Conservation (phyloP, 805 yeast species). For the Kregervanrija fluxuum region DNA sequence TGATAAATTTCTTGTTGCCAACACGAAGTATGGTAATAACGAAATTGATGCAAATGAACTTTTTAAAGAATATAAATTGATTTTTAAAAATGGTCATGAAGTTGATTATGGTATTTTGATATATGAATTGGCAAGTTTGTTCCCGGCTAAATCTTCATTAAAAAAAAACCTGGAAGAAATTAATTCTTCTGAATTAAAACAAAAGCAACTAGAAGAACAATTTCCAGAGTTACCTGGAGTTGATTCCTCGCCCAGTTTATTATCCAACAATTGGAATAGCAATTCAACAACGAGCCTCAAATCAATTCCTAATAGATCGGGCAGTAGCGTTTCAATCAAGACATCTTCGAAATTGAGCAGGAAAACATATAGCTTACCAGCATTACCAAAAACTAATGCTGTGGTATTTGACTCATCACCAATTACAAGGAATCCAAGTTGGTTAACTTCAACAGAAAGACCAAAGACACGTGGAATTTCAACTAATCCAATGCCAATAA, state of each 20-base stretch:
- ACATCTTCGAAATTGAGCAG: neutral
- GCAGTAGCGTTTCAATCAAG: too few relatives aligned
- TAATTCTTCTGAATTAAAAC: conserved; percentile 19
- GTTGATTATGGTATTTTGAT: conserved; percentile 53
- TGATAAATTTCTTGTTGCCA: conserved; percentile 41
- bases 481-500: conserved; percentile 8
- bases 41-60: conserved; percentile 43
- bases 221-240: conserved; percentile 44
- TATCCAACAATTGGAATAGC: too few relatives aligned
- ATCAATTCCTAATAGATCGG: too few relatives aligned
- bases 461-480: conserved; percentile 13
- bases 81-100: conserved; percentile 34
- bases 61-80: conserved; percentile 34
- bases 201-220: conserved; percentile 26
- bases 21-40: conserved; percentile 39
- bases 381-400: conserved; percentile 6
- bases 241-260: conserved; percentile 2
- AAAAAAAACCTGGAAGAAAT: conserved; percentile 31
- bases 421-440: neutral
- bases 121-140: conserved; percentile 53
- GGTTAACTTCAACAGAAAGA: neutral
- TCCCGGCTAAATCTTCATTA: conserved; percentile 39
- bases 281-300: too few relatives aligned
- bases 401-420: conserved; percentile 3
- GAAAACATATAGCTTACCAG: conserved; percentile 4